phyloP scores from a whole-genome alignment of 768 basidiomycete species.

The Psilocybe sp. region DNA sequence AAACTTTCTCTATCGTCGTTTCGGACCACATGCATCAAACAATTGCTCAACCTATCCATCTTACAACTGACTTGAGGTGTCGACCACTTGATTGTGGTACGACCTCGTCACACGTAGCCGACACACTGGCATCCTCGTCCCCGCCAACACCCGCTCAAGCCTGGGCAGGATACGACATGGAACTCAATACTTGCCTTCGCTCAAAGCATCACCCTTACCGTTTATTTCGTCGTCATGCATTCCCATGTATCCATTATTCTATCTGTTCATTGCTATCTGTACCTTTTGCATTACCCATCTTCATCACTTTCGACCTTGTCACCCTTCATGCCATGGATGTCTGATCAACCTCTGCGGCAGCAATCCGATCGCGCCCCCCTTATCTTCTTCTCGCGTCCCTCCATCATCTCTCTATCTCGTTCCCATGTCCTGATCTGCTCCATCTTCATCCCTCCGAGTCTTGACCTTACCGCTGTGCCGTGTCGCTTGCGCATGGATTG shows the following conservation, averaged over 20 bases:
- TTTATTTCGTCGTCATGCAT: slow-evolving; percentile 12
- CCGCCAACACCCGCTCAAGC: slow-evolving; percentile 25
- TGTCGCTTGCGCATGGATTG: slow-evolving; percentile 14
- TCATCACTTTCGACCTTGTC: slow-evolving; percentile 14
- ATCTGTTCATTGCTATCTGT: slow-evolving; percentile 44
- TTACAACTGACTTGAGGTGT: slow-evolving; percentile 56
- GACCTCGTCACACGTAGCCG: slow-evolving; percentile 65
- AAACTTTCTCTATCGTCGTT: slow-evolving; percentile 37
- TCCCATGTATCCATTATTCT: slow-evolving; percentile 23
- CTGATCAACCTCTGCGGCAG: slow-evolving; percentile 23
- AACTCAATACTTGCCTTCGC: slow-evolving; percentile 22
- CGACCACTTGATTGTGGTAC: slow-evolving; percentile 83
- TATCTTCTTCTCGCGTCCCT: slow-evolving; percentile 2
- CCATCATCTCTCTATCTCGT: slow-evolving; percentile 1
- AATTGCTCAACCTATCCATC: slow-evolving; percentile 55
- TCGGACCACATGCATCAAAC: slow-evolving; percentile 35
- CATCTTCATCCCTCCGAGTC: slow-evolving; percentile 20
- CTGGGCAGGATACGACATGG: slow-evolving; percentile 25
- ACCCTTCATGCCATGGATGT: slow-evolving; percentile 14
- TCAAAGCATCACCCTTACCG: slow-evolving; percentile 15
- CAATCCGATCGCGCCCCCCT: slow-evolving; percentile 13
- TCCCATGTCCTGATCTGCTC: slow-evolving; percentile 2
- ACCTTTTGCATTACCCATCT: slow-evolving; percentile 20
- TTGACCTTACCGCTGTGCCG: slow-evolving; percentile 11
- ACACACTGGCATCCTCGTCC: slow-evolving; percentile 64